Percentiles rank a stretch among this genome's conserved stretches.
Conservation (phyloP, 169 alveolate genomes). For the Cryptosporidium xiaoi region DNA sequence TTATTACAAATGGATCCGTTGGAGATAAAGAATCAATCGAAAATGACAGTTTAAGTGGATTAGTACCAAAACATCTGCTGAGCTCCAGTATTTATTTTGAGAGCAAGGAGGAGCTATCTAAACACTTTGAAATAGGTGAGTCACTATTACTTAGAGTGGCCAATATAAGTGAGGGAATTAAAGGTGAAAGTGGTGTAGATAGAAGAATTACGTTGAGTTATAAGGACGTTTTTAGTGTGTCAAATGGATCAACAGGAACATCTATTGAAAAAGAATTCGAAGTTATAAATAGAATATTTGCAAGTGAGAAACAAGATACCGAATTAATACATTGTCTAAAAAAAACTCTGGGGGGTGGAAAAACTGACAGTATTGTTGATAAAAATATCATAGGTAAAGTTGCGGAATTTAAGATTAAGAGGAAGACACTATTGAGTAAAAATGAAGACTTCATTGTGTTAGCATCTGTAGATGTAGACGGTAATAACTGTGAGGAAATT, state of each 20-base stretch:
- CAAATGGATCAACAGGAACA: too few species aligned
- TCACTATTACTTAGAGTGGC: constrained; percentile 26
- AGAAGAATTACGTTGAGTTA: constrained; percentile 25
- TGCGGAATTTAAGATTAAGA: neutral
- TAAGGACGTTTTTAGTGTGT: neutral
- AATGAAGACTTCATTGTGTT: neutral
- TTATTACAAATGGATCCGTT: neutral
- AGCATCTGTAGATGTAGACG: too few species aligned
- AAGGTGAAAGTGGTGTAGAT: neutral
- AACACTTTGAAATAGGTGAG: constrained; percentile 35
- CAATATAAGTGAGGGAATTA: constrained; percentile 1
- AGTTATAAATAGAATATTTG: neutral
- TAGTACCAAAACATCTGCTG: constrained; percentile 42
- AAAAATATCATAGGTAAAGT: neutral
- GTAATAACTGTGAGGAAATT: too few species aligned
- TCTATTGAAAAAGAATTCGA: neutral
- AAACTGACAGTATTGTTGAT: neutral
- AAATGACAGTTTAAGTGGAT: constrained; percentile 5
- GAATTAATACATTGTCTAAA: neutral
- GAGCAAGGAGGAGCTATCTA: constrained; percentile 3
- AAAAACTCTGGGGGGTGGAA: neutral
- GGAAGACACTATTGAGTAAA: neutral
- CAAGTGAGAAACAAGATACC: neutral
- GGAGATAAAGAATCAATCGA: too few species aligned
- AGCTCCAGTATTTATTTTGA: constrained; percentile 41